These are phyloP conservation scores for Penicillium pancosmium DNA, from an alignment of 495 filamentous ascomycete genomes.

Conservation along the genomic window DNA sequence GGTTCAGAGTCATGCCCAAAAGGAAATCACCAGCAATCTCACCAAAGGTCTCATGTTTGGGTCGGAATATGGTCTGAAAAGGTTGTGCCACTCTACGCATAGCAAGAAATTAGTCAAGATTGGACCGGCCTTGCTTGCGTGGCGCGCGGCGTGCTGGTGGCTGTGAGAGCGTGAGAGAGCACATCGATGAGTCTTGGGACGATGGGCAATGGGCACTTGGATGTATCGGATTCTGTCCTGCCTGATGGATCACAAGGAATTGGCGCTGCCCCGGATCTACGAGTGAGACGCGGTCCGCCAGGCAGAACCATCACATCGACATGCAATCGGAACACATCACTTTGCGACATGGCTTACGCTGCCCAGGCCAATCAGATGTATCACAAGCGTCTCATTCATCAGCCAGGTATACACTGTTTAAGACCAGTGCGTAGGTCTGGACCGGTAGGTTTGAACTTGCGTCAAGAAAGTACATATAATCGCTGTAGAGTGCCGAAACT, in stretches of 20 bases:
- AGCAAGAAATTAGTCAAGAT: slow-evolving; percentile 7
- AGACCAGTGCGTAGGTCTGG: background rate
- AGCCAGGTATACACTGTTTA: background rate
- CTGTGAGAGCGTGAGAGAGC: slow-evolving; percentile 6
- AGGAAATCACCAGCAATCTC: background rate
- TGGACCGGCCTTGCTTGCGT: slow-evolving; percentile 27
- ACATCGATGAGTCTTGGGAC: background rate
- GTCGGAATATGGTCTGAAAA: background rate
- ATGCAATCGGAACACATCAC: slow-evolving; percentile 33
- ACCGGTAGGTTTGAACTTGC: background rate
- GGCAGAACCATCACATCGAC: slow-evolving; percentile 26
- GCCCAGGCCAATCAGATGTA: slow-evolving; percentile 27
- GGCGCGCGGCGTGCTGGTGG: slow-evolving; percentile 19
- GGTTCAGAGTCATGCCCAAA: background rate
- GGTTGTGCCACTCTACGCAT: slow-evolving; percentile 18
- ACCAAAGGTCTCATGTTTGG: slow-evolving; percentile 2
- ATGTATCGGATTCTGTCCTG: slow-evolving; percentile 13
- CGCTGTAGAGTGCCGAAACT: no score
- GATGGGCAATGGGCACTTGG: slow-evolving; percentile 2
- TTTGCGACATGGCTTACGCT: slow-evolving; percentile 28
- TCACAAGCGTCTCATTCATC: slow-evolving; percentile 13
- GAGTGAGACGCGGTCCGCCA: slow-evolving; percentile 22
- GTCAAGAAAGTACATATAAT: background rate
- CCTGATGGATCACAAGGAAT: slow-evolving; percentile 27
- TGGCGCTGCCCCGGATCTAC: slow-evolving; percentile 30